These are phyloP conservation scores for Apiotrichum veenhuisii DNA, from an alignment of 1,284 basidiomycete species.

Conservation along the genomic window DNA sequence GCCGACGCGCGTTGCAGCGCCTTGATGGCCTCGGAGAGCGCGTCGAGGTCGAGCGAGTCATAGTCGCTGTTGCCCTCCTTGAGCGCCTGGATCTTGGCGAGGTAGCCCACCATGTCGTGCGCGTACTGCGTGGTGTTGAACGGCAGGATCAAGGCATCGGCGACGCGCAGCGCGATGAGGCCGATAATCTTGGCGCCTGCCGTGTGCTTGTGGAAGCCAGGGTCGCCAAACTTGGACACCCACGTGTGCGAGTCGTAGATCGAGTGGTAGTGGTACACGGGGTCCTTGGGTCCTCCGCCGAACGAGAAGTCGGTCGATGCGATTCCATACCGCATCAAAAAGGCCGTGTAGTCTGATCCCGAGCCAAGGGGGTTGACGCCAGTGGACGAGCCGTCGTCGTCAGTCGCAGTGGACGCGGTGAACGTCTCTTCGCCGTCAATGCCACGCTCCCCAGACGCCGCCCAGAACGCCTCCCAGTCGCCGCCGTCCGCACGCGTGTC, in stretches of 20 bases:
- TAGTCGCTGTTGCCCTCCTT: constrained; percentile 31
- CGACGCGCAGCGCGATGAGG: constrained; percentile 60
- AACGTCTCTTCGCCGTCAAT: neutral
- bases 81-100: constrained; percentile 57
- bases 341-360: constrained; percentile 70
- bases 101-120: constrained; percentile 60
- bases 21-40: constrained; percentile 55
- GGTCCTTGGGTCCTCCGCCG: constrained; percentile 54
- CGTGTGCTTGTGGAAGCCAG: constrained; percentile 67
- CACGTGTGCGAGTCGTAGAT: constrained; percentile 73
- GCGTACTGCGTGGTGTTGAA: constrained; percentile 75
- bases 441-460: neutral
- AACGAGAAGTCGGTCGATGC: constrained; percentile 47
- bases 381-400: constrained; percentile 2
- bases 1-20: constrained; percentile 57
- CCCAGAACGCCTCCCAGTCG: constrained; percentile 24
- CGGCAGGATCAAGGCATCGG: constrained; percentile 60
- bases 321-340: constrained; percentile 56
- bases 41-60: constrained; percentile 51
- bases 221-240: constrained; percentile 67
- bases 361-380: constrained; percentile 48
- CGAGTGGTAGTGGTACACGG: constrained; percentile 67
- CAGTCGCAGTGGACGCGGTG: neutral
- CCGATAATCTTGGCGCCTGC: constrained; percentile 66
- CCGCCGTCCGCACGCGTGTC: constrained; percentile 41